phyloP scores from a whole-genome alignment of 1,284 basidiomycete species.

The Lignosus rhinocerotis region DNA sequence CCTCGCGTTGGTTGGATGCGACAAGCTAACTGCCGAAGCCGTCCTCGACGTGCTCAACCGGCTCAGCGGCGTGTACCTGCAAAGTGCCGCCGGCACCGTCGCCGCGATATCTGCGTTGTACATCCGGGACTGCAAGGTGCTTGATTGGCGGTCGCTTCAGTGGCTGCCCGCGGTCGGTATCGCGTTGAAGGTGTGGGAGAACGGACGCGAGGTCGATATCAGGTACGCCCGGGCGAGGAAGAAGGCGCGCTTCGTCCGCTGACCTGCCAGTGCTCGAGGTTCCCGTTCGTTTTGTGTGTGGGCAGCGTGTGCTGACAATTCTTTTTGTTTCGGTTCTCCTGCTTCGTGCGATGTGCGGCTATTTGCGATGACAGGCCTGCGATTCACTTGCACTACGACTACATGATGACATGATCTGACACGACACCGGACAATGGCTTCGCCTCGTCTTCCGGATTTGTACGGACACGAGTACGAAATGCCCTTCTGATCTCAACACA shows the following conservation, averaged over 20 bases:
- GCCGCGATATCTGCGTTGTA: constrained; percentile 17
- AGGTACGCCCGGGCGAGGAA: constrained; percentile 19
- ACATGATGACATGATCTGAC: constrained; percentile 10
- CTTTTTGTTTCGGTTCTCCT: not conserved
- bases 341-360: constrained; percentile 2
- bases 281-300: not conserved
- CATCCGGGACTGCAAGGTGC: constrained; percentile 19
- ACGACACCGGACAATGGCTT: constrained; percentile 22
- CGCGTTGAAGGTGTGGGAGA: constrained; percentile 21
- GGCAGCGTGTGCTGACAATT: not conserved
- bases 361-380: constrained; percentile 4
- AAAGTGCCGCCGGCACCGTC: constrained; percentile 7
- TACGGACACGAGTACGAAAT: not conserved
- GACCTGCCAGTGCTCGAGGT: constrained; percentile 9
- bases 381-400: constrained; percentile 11
- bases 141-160: constrained; percentile 22
- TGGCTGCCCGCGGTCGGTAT: constrained; percentile 17
- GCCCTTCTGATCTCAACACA: not conserved
- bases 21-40: constrained; percentile 26
- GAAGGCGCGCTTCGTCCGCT: constrained; percentile 20
- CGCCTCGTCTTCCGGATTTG: not conserved
- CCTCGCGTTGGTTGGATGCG: constrained; percentile 29
- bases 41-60: constrained; percentile 25
- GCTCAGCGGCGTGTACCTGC: constrained; percentile 18
- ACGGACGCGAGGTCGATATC: constrained; percentile 21